phyloP scores from a whole-genome alignment of 495 filamentous ascomycete genomes.

The Aspergillus nanangensis region DNA sequence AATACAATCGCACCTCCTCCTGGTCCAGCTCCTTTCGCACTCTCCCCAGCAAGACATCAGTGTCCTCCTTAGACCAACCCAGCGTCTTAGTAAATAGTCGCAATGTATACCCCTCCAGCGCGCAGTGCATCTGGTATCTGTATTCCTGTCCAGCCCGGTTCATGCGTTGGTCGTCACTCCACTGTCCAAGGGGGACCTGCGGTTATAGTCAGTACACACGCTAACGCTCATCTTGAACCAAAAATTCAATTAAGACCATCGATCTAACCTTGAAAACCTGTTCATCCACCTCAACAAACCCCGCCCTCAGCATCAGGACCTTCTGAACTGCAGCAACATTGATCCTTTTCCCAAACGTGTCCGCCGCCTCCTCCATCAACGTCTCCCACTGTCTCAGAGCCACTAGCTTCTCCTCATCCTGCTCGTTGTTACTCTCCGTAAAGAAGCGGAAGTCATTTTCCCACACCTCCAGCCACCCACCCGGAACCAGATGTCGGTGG shows the following conservation, averaged over 20 bases:
- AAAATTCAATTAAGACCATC: background rate
- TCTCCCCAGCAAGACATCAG: background rate
- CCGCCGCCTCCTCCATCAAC: slow-evolving; percentile 5
- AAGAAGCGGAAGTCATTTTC: slow-evolving; percentile 5
- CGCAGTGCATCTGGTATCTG: background rate
- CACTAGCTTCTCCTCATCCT: background rate
- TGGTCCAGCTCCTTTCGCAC: background rate
- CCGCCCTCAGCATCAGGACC: slow-evolving; percentile 2
- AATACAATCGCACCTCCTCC: slow-evolving; percentile 6
- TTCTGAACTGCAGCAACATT: slow-evolving; percentile 1
- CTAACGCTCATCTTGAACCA: slow-evolving; percentile 1
- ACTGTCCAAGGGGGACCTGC: background rate
- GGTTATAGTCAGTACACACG: background rate
- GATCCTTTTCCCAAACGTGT: slow-evolving; percentile 2
- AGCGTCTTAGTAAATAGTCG: slow-evolving; percentile 8
- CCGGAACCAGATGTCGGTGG: slow-evolving; percentile 2
- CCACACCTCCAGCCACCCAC: slow-evolving; percentile 5
- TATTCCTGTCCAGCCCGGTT: background rate
- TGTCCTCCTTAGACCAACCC: slow-evolving; percentile 11
- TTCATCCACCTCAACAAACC: slow-evolving; percentile 2
- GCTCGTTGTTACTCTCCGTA: background rate
- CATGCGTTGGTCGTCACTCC: background rate
- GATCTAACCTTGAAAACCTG: slow-evolving; percentile 1
- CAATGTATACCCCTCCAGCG: slow-evolving; percentile 2
- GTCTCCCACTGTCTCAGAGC: background rate